Percentiles rank a stretch among this genome's conserved stretches.
Evolutionary conservation across 495 filamentous ascomycete species (phyloP).

Genomic region (Gamarada debralockiae): DNA sequence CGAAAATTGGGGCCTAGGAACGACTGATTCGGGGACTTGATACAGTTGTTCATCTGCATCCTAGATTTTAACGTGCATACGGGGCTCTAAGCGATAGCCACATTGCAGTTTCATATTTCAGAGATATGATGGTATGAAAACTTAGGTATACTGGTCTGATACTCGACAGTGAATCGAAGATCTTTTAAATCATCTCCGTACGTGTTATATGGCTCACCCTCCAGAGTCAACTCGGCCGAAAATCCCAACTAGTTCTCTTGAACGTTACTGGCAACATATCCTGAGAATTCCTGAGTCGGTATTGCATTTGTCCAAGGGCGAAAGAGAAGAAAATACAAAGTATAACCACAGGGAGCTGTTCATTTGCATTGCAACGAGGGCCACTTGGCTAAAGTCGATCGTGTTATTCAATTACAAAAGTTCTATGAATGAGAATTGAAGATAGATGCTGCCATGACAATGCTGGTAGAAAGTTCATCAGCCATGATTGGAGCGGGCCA

Average conservation of each 20-base stretch:
- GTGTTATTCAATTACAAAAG: no score
- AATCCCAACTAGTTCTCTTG: conserved; percentile 43
- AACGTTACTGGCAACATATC: conserved; percentile 66
- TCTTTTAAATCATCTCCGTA: conserved; percentile 65
- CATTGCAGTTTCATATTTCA: no score
- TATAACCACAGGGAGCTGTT: no score
- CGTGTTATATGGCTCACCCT: conserved; percentile 61
- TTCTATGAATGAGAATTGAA: no score
- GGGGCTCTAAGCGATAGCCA: conserved; percentile 21
- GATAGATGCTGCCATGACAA: no score
- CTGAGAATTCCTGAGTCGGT: conserved; percentile 51
- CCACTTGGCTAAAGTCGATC: no score
- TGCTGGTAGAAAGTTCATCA: no score
- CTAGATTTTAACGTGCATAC: conserved; percentile 78
- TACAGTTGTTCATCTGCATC: conserved; percentile 71
- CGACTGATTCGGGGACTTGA: conserved; percentile 68
- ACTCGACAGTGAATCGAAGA: conserved; percentile 65
- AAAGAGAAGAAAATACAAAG: no score
- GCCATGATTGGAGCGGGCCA: no score
- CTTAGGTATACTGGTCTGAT: conserved; percentile 59
- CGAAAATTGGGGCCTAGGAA: conserved; percentile 51
- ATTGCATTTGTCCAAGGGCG: no score
- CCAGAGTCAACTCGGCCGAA: conserved; percentile 61
- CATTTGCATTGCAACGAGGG: no score
- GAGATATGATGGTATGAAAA: neutral